Evolutionary conservation across 179 eudicot species (phyloP).

Genomic region (Beta corolliflora): DNA sequence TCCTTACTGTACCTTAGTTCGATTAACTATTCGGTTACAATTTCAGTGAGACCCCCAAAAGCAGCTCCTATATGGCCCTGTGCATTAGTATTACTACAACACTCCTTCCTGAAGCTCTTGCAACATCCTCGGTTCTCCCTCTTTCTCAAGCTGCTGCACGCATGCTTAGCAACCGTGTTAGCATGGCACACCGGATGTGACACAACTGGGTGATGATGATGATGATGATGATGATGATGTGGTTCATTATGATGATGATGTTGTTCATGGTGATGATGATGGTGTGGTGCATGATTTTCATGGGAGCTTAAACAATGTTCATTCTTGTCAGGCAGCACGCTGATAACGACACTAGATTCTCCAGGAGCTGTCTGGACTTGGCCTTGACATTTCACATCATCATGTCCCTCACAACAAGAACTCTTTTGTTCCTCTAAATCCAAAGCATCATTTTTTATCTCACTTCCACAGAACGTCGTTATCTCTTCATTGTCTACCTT

Average conservation of each 20-base stretch:
- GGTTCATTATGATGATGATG: not conserved
- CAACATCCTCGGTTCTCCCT: slow-evolving; percentile 42
- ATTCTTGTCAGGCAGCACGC: not conserved
- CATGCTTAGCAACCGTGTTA: slow-evolving; percentile 24
- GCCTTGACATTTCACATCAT: not conserved
- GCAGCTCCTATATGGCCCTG: slow-evolving; percentile 24
- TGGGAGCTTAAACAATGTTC: slow-evolving; percentile 10
- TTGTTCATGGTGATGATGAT: not conserved
- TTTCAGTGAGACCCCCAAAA: slow-evolving; percentile 41
- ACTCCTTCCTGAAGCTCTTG: slow-evolving; percentile 38
- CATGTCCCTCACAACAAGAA: slow-evolving; percentile 18
- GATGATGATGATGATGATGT: not conserved
- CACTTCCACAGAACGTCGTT: not conserved
- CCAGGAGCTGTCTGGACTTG: not conserved
- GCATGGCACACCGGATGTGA: slow-evolving; percentile 21
- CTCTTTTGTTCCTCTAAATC: not conserved
- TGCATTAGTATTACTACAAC: slow-evolving; percentile 29
- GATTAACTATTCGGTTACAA: slow-evolving; percentile 38
- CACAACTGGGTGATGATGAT: not conserved
- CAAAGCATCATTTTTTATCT: slow-evolving; percentile 9
- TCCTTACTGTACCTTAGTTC: slow-evolving; percentile 3
- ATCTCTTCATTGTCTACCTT: not conserved
- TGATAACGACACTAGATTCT: not conserved
- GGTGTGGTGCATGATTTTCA: slow-evolving; percentile 11
- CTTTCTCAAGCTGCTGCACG: slow-evolving; percentile 27